Evolutionary conservation across 306 rosid species (phyloP).

Genomic region (Prinsepia uniflora): DNA sequence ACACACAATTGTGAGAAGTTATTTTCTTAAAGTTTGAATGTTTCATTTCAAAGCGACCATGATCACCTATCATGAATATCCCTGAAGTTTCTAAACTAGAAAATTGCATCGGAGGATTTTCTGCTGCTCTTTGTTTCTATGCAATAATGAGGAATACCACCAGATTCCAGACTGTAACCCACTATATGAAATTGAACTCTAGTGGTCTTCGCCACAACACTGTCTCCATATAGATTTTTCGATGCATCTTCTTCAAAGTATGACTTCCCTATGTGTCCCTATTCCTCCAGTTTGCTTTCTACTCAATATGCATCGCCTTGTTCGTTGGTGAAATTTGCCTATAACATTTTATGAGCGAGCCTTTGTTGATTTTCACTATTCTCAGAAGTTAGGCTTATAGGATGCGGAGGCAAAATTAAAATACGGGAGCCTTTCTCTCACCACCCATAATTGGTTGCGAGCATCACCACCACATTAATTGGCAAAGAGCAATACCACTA

Average conservation of each 20-base stretch:
- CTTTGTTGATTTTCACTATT: neutral
- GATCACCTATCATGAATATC: neutral
- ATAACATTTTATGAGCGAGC: neutral
- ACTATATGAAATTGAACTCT: neutral
- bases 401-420: neutral
- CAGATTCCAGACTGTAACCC: neutral
- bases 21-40: neutral
- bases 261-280: neutral
- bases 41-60: neutral
- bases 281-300: neutral
- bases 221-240: neutral
- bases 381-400: neutral
- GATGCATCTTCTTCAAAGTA: neutral
- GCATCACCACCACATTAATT: too few relatives aligned
- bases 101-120: neutral
- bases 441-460: too few relatives aligned
- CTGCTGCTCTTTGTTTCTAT: neutral
- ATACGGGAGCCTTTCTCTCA: neutral
- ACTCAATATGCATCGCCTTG: neutral
- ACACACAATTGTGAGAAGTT: neutral
- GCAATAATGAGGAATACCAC: neutral
- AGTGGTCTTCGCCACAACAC: neutral
- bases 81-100: neutral
- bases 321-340: neutral
- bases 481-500: too few relatives aligned